Percentiles rank a stretch among this genome's conserved stretches.
These are phyloP conservation scores for Malassezia dermatis DNA, from an alignment of 1,284 basidiomycete species.

Conservation along the genomic window DNA sequence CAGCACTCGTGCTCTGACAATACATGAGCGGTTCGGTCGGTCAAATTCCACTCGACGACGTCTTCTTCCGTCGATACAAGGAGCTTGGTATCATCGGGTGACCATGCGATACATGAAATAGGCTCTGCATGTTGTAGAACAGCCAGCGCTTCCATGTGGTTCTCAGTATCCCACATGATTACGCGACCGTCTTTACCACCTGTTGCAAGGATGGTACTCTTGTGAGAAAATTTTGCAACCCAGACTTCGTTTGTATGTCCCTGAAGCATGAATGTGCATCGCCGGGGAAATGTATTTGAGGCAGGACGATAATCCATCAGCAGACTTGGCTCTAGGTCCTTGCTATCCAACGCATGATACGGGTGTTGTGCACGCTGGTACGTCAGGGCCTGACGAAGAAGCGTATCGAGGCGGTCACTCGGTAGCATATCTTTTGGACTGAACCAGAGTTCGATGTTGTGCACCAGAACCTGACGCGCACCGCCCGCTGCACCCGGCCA, in stretches of 20 bases:
- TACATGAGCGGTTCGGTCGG: slow-evolving; percentile 10
- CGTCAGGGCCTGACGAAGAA: slow-evolving; percentile 74
- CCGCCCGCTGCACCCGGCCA: slow-evolving; percentile 80
- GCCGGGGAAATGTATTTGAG: slow-evolving; percentile 69
- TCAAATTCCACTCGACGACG: slow-evolving; percentile 27
- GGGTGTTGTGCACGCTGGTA: slow-evolving; percentile 54
- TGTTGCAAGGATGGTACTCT: slow-evolving; percentile 72
- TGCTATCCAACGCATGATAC: slow-evolving; percentile 18
- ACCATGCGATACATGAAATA: slow-evolving; percentile 53
- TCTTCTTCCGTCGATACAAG: slow-evolving; percentile 28
- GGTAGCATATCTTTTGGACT: slow-evolving; percentile 86
- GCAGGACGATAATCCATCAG: slow-evolving; percentile 76
- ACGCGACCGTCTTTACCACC: slow-evolving; percentile 75
- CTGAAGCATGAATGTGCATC: slow-evolving; percentile 57
- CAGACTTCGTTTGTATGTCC: slow-evolving; percentile 89
- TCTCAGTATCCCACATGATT: slow-evolving; percentile 62
- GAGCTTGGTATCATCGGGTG: slow-evolving; percentile 29
- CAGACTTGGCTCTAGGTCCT: slow-evolving; percentile 49
- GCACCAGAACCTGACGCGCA: slow-evolving; percentile 67
- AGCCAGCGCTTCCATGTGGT: background rate
- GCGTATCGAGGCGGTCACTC: slow-evolving; percentile 67
- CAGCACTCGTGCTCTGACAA: slow-evolving; percentile 67
- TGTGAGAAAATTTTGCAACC: slow-evolving; percentile 87
- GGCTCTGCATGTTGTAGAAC: slow-evolving; percentile 19
- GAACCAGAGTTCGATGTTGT: slow-evolving; percentile 74